Percentiles rank a stretch among this genome's conserved stretches.
These are phyloP conservation scores for Hanseniaspora nectarophila DNA, from an alignment of 805 yeast genomes.

Conservation along the genomic window DNA sequence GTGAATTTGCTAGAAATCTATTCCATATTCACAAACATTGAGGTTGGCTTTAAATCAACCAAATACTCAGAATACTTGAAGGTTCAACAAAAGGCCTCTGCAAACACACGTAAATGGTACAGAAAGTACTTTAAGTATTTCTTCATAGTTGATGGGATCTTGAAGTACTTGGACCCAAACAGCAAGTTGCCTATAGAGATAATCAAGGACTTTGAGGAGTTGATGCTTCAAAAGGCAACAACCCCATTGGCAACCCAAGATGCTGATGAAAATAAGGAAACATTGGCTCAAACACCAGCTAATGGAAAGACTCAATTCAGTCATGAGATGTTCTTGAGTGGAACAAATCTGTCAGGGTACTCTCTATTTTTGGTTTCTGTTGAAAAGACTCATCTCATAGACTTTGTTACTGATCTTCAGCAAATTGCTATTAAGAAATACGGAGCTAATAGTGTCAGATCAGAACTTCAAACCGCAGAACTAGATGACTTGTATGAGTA, in stretches of 20 bases:
- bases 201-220: constrained; percentile 11
- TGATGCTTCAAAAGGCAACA: constrained; percentile 10
- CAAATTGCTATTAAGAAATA: constrained; percentile 1
- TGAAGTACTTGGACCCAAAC: constrained; percentile 5
- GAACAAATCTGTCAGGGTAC: constrained; percentile 6
- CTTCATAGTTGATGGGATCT: constrained; percentile 9
- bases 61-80: constrained; percentile 7
- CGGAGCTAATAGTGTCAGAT: background rate
- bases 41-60: constrained; percentile 7
- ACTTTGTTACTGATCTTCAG: background rate
- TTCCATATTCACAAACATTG: background rate
- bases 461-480: background rate
- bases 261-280: background rate
- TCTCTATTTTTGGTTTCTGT: constrained; percentile 8
- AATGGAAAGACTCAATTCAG: constrained; percentile 3
- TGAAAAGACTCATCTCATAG: background rate
- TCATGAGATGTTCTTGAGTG: constrained; percentile 14
- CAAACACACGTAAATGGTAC: constrained; percentile 14
- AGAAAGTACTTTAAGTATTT: constrained; percentile 14
- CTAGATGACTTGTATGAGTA: background rate
- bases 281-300: background rate
- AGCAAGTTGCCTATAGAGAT: constrained; percentile 10
- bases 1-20: constrained; percentile 5
- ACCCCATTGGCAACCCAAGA: background rate
- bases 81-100: background rate